These are phyloP conservation scores for Comarum palustre DNA, from an alignment of 306 rosid genomes.

Conservation along the genomic window DNA sequence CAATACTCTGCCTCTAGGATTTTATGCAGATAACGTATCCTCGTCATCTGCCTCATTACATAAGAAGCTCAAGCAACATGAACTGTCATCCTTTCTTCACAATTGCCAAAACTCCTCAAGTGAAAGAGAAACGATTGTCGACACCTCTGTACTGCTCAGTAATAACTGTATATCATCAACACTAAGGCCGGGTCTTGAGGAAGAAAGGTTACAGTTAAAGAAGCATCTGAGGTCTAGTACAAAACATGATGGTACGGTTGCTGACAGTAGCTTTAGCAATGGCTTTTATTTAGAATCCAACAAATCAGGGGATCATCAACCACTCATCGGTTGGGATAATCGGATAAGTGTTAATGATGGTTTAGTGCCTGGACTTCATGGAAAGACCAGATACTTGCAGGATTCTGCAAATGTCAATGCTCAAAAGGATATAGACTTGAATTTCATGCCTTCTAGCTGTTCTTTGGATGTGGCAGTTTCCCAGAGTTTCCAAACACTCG, in stretches of 20 bases:
- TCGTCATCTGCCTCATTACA: conserved; percentile 13
- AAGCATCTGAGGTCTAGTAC: conserved; percentile 21
- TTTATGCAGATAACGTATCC: conserved; percentile 15
- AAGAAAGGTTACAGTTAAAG: conserved; percentile 11
- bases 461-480: conserved; percentile 27
- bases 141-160: conserved; percentile 23
- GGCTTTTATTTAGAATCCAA: conserved; percentile 22
- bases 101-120: conserved; percentile 23
- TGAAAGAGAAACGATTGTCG: conserved; percentile 27
- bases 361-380: conserved; percentile 26
- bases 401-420: conserved; percentile 27
- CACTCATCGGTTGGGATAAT: conserved; percentile 23
- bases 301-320: conserved; percentile 18
- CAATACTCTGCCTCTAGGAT: conserved; percentile 23
- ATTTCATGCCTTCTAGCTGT: conserved; percentile 34
- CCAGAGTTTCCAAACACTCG: conserved; percentile 26
- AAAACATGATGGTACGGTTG: conserved; percentile 11
- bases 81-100: conserved; percentile 28
- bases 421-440: conserved; percentile 43
- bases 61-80: conserved; percentile 31
- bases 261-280: conserved; percentile 18
- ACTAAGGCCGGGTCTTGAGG: conserved; percentile 22
- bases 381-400: conserved; percentile 19
- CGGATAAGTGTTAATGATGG: conserved; percentile 12
- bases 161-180: conserved; percentile 24